A percentile compares a stretch with the other conserved stretches of the same genome.
phyloP scores from a whole-genome alignment of 495 filamentous ascomycete species.

The Penicillium chermesinum region DNA sequence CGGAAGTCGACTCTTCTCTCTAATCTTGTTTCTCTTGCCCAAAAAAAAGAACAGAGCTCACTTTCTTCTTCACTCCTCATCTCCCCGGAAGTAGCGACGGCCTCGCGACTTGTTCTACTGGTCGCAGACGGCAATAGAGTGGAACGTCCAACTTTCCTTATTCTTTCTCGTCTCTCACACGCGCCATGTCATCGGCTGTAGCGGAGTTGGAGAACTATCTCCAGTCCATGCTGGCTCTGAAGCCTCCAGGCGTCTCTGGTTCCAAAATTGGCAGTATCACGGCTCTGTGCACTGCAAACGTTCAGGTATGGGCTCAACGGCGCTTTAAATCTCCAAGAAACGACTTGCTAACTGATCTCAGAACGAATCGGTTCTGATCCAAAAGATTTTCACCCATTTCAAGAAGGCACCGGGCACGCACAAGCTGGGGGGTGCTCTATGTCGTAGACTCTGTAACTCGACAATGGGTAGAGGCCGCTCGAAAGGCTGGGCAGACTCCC shows the following conservation, averaged over 20 bases:
- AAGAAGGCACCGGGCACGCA: slow-evolving; percentile 91
- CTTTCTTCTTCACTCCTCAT: slow-evolving; percentile 1
- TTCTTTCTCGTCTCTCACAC: slow-evolving; percentile 2
- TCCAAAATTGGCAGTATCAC: slow-evolving; percentile 86
- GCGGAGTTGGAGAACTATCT: slow-evolving; percentile 85
- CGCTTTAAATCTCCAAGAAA: too few relatives aligned
- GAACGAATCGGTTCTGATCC: slow-evolving; percentile 93
- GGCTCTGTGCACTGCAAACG: slow-evolving; percentile 75
- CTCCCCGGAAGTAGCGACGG: slow-evolving; percentile 3
- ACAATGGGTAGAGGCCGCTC: slow-evolving; percentile 95
- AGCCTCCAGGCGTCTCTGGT: slow-evolving; percentile 89
- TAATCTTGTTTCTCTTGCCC: not conserved
- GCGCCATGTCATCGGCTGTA: slow-evolving; percentile 74
- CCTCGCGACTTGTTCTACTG: not conserved
- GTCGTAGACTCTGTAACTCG: slow-evolving; percentile 99
- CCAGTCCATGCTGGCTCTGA: slow-evolving; percentile 84
- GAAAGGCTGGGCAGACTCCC: slow-evolving; percentile 73
- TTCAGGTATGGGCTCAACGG: slow-evolving; percentile 71
- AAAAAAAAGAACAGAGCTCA: not conserved
- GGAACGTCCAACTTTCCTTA: slow-evolving; percentile 11
- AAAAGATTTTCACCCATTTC: slow-evolving; percentile 95
- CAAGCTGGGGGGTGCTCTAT: slow-evolving; percentile 98
- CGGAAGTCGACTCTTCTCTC: not conserved
- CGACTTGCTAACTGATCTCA: slow-evolving; percentile 38
- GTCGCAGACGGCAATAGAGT: slow-evolving; percentile 5